phyloP scores from a whole-genome alignment of 129 eudicot genomes.

The Gnaphalium uliginosum region DNA sequence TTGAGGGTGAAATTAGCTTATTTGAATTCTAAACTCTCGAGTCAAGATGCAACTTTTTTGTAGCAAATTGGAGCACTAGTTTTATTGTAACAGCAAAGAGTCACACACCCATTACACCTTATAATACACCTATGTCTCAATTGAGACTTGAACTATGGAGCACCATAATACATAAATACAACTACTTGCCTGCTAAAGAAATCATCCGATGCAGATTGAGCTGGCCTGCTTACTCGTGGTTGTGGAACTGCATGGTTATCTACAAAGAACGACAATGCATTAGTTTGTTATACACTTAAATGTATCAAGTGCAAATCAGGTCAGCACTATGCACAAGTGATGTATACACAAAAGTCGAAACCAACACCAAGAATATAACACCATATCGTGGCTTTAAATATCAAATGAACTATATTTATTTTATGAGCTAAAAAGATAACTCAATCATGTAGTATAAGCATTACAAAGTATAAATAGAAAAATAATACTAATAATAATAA shows the following conservation, averaged over 20 bases:
- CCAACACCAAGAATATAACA: not conserved
- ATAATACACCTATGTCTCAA: not conserved
- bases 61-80: not conserved
- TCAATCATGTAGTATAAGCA: not conserved
- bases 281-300: constrained; percentile 5
- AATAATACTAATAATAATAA: no score
- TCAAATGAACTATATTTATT: constrained; percentile 10
- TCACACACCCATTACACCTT: not conserved
- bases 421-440: not conserved
- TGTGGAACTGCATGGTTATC: constrained; percentile 65
- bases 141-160: not conserved
- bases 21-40: constrained; percentile 5
- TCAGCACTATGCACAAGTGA: not conserved
- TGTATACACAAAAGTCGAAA: not conserved
- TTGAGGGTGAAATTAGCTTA: constrained; percentile 8
- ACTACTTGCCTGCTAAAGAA: constrained; percentile 76
- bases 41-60: not conserved
- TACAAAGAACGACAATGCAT: constrained; percentile 31
- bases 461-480: not conserved
- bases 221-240: constrained; percentile 68
- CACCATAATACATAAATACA: constrained; percentile 7
- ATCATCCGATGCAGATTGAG: constrained; percentile 62
- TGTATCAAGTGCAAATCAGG: not conserved
- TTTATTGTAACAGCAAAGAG: not conserved
- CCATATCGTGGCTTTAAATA: not conserved